Evolutionary conservation across 176 grass and related monocot genomes (phyloP).

Genomic region (Dactylis glomerata): DNA sequence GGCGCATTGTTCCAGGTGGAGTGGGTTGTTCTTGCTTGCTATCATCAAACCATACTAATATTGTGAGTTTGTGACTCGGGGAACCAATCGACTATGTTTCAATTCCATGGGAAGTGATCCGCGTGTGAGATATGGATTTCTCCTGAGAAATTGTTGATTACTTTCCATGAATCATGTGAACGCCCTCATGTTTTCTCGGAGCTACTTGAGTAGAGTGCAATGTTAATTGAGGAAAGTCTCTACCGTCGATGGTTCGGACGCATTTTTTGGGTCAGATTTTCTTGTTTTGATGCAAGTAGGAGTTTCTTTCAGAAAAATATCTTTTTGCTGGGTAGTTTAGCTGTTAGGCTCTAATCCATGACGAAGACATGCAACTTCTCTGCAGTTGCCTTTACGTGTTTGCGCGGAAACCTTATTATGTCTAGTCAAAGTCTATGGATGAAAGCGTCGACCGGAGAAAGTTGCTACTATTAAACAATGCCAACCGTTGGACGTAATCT

Average conservation of each 20-base stretch:
- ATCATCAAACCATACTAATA: not conserved
- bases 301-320: constrained; percentile 19
- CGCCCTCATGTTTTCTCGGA: not conserved
- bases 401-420: constrained; percentile 12
- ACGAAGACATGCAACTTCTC: constrained; percentile 22
- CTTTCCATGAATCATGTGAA: not conserved
- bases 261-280: not conserved
- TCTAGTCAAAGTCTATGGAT: constrained; percentile 38
- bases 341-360: constrained; percentile 36
- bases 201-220: not conserved
- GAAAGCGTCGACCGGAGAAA: constrained; percentile 40
- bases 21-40: constrained; percentile 2
- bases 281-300: not conserved
- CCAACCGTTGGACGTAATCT: constrained; percentile 24
- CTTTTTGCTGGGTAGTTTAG: not conserved
- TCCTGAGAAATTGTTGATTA: not conserved
- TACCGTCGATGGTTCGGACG: not conserved
- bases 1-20: not conserved
- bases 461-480: not conserved
- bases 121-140: not conserved
- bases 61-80: not conserved
- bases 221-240: not conserved
- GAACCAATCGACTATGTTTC: not conserved
- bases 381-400: constrained; percentile 27
- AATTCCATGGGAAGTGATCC: not conserved